phyloP scores from a whole-genome alignment of 192 early-diverging fungal genomes.

The Diversispora eburnea region DNA sequence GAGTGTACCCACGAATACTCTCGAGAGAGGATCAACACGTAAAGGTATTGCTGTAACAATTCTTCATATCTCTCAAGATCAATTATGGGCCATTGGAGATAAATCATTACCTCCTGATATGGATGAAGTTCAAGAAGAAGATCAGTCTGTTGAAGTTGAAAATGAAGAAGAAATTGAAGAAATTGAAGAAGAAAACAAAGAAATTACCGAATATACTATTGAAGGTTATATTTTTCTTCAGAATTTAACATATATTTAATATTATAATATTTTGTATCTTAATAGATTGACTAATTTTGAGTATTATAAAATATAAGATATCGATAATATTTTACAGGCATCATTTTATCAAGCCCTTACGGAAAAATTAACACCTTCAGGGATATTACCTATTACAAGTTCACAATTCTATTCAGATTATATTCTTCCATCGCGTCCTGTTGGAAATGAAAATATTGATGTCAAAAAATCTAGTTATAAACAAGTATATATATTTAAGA shows the following conservation, averaged over 20 bases:
- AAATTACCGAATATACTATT: conserved; percentile 1
- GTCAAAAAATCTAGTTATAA: conserved; percentile 84
- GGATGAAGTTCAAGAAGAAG: conserved; percentile 4
- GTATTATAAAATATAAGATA: too few species aligned
- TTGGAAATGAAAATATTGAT: conserved; percentile 56
- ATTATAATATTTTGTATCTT: not conserved
- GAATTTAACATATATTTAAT: not conserved
- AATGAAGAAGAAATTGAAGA: conserved; percentile 1
- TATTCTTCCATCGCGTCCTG: conserved; percentile 66
- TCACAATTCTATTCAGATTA: conserved; percentile 75
- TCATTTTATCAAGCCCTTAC: conserved; percentile 69
- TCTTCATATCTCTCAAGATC: conserved; percentile 72
- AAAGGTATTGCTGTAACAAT: conserved; percentile 83
- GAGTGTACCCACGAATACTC: conserved; percentile 48
- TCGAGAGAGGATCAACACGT: conserved; percentile 24
- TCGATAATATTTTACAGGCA: conserved; percentile 69
- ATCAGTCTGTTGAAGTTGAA: not conserved
- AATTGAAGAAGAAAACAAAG: not conserved
- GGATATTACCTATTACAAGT: conserved; percentile 67
- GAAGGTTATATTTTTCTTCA: not conserved
- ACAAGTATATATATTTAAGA: conserved; percentile 40
- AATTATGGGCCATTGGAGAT: conserved; percentile 73
- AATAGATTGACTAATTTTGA: not conserved
- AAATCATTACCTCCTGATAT: conserved; percentile 58
- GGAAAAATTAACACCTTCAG: conserved; percentile 58